Evolutionary conservation across 129 eudicot genomes (phyloP), one percentile per base, ranked within the genome.

Genomic region (Silybum marianum): DNA sequence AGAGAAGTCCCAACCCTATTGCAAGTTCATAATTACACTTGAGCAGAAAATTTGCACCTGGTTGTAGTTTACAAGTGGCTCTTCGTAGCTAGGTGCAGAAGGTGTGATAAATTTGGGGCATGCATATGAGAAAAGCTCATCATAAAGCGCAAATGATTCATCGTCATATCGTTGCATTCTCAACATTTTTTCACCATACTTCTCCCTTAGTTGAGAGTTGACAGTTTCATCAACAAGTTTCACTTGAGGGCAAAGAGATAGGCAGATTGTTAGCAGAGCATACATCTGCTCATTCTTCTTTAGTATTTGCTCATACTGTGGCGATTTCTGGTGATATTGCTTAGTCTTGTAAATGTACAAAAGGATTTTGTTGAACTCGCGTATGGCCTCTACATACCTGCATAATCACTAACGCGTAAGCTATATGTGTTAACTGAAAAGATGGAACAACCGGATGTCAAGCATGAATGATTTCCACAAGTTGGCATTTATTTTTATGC

Each of bases 281-380:
- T 95, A 95, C 99, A 93, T 95, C 85, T 95, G 99, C 88, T 95
- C 99, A 66, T 93, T 95, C 89, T 95, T 95, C 91, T 95, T 95
- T 74, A 95, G 83, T 67, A 95, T 95, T 83, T 95, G 99, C 84
- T 95, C 99, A 73, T 89, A 93, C 85, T 95, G 99, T 24, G 98
- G 90, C n/a, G 99, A 95, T 80, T 93, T 95, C 77, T 91, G 91
- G 85, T 95, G 99, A 87, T 73, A 91, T 63, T 95, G 99, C 84
- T 95, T 93, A 12, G 90, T 95, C 91, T 95, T 93, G 89, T 82
- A 90, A 74, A 95, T 93, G 85, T 93, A 95, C 73, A 91, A 67
- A 32, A 95, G 97, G 42, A 93, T 93, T 74, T 93, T 91, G 75
- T 95, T 95, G 66, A 95, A 95, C 72, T 93, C 97, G 6, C 91